phyloP scores from a whole-genome alignment of 345 rosid species.

The Moricandia moricandioides region DNA sequence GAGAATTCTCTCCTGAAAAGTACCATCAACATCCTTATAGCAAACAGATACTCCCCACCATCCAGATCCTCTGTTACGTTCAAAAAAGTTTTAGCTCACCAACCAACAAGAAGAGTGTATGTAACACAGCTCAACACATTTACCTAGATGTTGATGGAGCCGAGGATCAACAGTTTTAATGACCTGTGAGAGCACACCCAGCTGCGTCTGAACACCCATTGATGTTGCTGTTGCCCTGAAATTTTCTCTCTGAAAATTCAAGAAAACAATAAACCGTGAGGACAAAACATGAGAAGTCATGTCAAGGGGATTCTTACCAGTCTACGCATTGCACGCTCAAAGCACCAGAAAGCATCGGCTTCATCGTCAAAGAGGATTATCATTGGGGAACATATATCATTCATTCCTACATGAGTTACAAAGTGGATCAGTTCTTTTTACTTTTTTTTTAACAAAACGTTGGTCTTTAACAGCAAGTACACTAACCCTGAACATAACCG shows the following conservation, averaged over 20 bases:
- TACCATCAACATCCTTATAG: constrained; percentile 95
- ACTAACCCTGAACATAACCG: constrained; percentile 84
- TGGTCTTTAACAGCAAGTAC: background rate
- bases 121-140: constrained; percentile 14
- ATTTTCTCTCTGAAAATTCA: constrained; percentile 71
- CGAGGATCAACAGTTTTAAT: constrained; percentile 83
- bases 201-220: constrained; percentile 91
- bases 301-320: constrained; percentile 45
- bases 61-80: constrained; percentile 73
- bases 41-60: constrained; percentile 92
- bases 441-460: background rate
- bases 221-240: constrained; percentile 68
- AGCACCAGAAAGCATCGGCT: constrained; percentile 98
- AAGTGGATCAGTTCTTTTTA: background rate
- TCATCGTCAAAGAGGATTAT: constrained; percentile 82
- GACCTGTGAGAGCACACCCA: constrained; percentile 73
- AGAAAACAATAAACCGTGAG: constrained; percentile 13
- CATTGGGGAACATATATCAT: constrained; percentile 94
- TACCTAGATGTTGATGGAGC: constrained; percentile 96
- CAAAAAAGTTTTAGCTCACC: background rate
- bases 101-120: constrained; percentile 9
- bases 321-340: constrained; percentile 86
- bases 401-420: constrained; percentile 68
- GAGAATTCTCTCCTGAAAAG: constrained; percentile 95
- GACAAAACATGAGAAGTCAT: constrained; percentile 16